Evolutionary conservation across 257 asterid genomes (phyloP).

Genomic region (Solanum bukasovii): DNA sequence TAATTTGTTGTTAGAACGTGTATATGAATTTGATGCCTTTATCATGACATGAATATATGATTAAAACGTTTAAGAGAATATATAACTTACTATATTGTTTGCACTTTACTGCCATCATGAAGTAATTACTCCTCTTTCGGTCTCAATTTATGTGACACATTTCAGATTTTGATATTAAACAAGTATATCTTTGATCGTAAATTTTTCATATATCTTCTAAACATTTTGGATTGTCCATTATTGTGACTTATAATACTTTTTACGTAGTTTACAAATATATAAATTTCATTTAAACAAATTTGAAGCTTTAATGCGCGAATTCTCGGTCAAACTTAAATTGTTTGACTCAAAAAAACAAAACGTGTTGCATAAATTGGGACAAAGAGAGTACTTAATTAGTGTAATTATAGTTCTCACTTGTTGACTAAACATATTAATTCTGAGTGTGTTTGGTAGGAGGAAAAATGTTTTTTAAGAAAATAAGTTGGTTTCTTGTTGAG

Average conservation of each 20-base stretch:
- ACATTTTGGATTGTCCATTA: too few species aligned
- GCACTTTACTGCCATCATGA: not conserved
- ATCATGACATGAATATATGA: not conserved
- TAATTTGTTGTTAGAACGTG: not conserved
- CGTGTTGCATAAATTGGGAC: too few species aligned
- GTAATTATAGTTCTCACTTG: not conserved
- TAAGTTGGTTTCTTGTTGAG: not conserved
- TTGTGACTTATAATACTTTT: too few species aligned
- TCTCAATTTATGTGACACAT: not conserved
- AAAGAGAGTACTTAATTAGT: not conserved
- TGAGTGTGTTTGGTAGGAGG: not conserved
- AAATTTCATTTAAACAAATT: too few species aligned
- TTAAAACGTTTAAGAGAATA: not conserved
- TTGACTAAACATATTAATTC: not conserved
- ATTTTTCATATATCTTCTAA: too few species aligned
- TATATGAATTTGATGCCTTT: not conserved
- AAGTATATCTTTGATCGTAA: too few species aligned
- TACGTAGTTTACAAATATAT: too few species aligned
- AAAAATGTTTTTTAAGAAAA: not conserved
- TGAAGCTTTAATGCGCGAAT: too few species aligned
- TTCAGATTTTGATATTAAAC: too few species aligned
- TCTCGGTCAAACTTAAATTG: too few species aligned
- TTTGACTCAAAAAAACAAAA: too few species aligned
- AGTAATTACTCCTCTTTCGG: fast-evolving
- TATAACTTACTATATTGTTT: not conserved